Base-by-base conservation (phyloP, 2,329 filamentous ascomycete genomes). In the Cladophialophora immunda region DNA sequence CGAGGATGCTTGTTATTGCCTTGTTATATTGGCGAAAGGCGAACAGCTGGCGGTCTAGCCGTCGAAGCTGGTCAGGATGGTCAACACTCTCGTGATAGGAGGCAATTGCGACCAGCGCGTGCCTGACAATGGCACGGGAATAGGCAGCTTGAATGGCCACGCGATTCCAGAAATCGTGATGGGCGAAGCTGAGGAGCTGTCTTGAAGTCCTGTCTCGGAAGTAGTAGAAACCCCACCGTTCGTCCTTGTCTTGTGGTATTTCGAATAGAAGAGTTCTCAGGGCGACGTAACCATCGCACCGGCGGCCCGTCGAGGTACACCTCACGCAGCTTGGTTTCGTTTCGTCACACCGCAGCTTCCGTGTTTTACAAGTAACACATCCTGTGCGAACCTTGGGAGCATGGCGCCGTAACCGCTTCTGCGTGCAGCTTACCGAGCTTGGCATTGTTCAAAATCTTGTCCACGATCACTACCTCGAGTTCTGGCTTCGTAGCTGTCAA, bases 341-440 rank as follows among this genome's bases (percentile, higher is more conserved):
- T 38, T 67, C 64, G 41, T 67, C 64, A 27, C 64, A 67, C 22
- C 58, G 64, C 15, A 64, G 17, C n/a, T 54, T 58, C 8, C 64
- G 52, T 2, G n/a, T 19, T 41, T 65, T 57, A 29, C 65, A 65
- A 8, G 65, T 67, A 7, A 50, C 36, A 50, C 60, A 67, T 6
- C 64, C 64, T 1, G 60, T 64, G 13, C 61, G 52, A 52, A 64
- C 61, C 34, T 64, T 64, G n/a, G 61, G 61, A 9, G 61, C 36
- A 50, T 64, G 61, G 25, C 61, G 57, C 57, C 38, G 47, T 19
- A 29, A 55, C 19, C 53, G 27, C n/a, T n/a, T 19, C 25, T 34
- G 53, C 17, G 8, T 32, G 19, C 19, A 50, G 4, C 4, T 22
- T 5, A 50, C 22, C 22, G 17, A 50, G 22, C 27, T 50, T 4